A percentile compares a stretch with the other conserved stretches of the same genome.
phyloP scores from a whole-genome alignment of 192 early-diverging fungal species.

The Entomortierella lignicola region DNA sequence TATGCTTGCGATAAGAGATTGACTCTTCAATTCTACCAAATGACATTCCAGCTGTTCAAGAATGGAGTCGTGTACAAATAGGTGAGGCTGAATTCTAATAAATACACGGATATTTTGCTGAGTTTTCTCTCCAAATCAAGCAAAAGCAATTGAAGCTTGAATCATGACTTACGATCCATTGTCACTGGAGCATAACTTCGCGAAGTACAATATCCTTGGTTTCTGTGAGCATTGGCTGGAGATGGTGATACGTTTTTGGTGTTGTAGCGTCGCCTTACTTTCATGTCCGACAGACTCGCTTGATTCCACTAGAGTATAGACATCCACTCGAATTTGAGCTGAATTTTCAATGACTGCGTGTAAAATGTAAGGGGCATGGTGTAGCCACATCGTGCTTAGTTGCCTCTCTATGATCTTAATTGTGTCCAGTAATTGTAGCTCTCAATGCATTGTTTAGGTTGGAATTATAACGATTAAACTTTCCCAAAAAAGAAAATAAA shows the following conservation, averaged over 20 bases:
- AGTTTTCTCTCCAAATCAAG: no score
- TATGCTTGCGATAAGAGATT: slow-evolving; percentile 1
- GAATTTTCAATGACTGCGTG: slow-evolving; percentile 3
- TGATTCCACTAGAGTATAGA: slow-evolving; percentile 8
- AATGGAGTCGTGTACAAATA: slow-evolving; percentile 15
- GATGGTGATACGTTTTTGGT: slow-evolving; percentile 4
- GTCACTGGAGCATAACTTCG: slow-evolving; percentile 1
- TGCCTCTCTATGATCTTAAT: background rate
- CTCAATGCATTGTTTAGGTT: no score
- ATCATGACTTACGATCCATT: slow-evolving; percentile 9
- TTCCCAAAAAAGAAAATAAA: no score
- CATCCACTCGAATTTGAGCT: slow-evolving; percentile 1
- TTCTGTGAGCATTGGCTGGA: slow-evolving; percentile 3
- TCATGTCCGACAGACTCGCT: background rate
- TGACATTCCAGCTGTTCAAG: slow-evolving; percentile 33
- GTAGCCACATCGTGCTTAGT: slow-evolving; percentile 14
- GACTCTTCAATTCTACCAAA: background rate
- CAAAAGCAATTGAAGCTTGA: background rate
- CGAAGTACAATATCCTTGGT: slow-evolving; percentile 15
- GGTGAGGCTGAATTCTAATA: slow-evolving; percentile 19
- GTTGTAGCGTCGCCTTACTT: background rate
- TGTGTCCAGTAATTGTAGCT: no score
- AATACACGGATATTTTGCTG: no score
- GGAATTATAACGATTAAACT: no score
- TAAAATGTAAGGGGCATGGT: slow-evolving; percentile 19